A percentile compares a stretch with the other conserved stretches of the same genome.
Evolutionary conservation across 2,329 filamentous ascomycete genomes (phyloP).

Genomic region (Phaeophleospora eucalypticola): DNA sequence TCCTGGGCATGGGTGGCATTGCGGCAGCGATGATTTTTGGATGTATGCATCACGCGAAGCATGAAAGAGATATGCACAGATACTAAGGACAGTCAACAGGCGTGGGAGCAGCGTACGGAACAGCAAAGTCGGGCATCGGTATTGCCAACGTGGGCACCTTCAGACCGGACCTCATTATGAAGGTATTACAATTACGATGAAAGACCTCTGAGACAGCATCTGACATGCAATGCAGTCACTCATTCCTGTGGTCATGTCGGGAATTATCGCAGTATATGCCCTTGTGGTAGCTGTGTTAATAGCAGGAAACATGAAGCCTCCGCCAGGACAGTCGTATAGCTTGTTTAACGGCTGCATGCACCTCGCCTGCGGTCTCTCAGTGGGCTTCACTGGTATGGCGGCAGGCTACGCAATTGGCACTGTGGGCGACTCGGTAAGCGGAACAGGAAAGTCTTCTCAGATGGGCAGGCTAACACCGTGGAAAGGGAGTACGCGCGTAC

Average conservation of each 20-base stretch:
- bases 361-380: constrained; percentile 81
- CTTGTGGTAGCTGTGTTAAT: constrained; percentile 97
- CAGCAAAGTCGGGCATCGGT: constrained; percentile 82
- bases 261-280: constrained; percentile 97
- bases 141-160: constrained; percentile 83
- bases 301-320: constrained; percentile 78
- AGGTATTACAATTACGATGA: constrained; percentile 50
- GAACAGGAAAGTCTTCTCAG: neutral
- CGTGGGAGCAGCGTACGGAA: constrained; percentile 77
- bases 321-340: constrained; percentile 65
- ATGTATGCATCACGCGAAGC: constrained; percentile 54
- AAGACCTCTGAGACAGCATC: constrained; percentile 4
- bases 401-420: constrained; percentile 96
- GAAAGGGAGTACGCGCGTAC: constrained; percentile 76
- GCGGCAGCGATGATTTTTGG: constrained; percentile 79
- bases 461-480: constrained; percentile 3
- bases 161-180: constrained; percentile 85
- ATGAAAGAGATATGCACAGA: constrained; percentile 1
- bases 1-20: constrained; percentile 82
- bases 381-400: constrained; percentile 86
- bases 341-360: constrained; percentile 94
- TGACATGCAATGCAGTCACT: constrained; percentile 56
- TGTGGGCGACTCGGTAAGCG: constrained; percentile 77
- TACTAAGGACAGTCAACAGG: constrained; percentile 40
- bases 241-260: constrained; percentile 94